Percentiles rank a stretch among this genome's conserved stretches.
phyloP scores from a whole-genome alignment of 2,329 filamentous ascomycete genomes.

The Trichoderma sp. region DNA sequence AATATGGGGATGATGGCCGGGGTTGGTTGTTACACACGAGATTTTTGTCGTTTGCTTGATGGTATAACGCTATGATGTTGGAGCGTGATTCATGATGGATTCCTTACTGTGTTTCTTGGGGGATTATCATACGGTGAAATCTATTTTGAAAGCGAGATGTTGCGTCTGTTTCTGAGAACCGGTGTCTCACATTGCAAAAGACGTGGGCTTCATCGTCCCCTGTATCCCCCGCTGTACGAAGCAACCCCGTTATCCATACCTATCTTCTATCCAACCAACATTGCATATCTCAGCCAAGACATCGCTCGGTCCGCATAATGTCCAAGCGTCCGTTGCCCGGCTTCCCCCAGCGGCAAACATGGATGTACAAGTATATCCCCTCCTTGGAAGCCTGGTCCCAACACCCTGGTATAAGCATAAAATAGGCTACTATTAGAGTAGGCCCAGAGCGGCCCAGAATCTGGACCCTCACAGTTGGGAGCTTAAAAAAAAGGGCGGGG shows the following conservation, averaged over 20 bases:
- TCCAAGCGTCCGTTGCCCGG: background rate
- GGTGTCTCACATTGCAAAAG: background rate
- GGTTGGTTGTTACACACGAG: background rate
- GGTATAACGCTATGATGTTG: background rate
- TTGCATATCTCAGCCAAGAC: background rate
- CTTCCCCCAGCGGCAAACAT: background rate
- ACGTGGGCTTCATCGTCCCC: background rate
- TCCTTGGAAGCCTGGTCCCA: background rate
- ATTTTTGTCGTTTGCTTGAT: background rate
- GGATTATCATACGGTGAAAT: background rate
- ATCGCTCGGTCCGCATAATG: background rate
- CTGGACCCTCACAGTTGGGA: background rate
- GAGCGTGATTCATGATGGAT: background rate
- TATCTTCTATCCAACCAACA: background rate
- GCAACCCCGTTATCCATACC: background rate
- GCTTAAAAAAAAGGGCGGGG: background rate
- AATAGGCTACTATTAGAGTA: background rate
- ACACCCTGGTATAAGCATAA: slow-evolving; percentile 11
- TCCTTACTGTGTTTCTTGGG: background rate
- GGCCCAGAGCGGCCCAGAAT: background rate
- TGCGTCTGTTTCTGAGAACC: background rate
- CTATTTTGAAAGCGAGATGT: background rate
- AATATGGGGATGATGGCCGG: background rate
- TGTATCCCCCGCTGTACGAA: background rate
- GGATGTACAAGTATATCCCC: background rate